Evolutionary conservation across 2,329 filamentous ascomycete species (phyloP).

Genomic region (Blastomyces gilchristii): DNA sequence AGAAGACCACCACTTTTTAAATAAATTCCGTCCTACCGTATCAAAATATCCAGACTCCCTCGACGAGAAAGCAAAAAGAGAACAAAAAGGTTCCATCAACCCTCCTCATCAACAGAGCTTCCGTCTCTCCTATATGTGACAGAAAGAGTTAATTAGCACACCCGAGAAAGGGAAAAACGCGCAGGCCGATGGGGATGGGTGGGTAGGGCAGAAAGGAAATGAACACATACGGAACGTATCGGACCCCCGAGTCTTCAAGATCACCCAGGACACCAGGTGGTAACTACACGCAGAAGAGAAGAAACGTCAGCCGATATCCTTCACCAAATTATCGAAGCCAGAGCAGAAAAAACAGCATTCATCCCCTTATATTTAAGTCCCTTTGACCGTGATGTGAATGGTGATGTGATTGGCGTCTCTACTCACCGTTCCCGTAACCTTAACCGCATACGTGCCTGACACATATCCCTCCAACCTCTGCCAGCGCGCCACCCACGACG

Average conservation of each 20-base stretch:
- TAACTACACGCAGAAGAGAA: conserved; percentile 29
- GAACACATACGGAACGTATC: conserved; percentile 47
- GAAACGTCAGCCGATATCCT: conserved; percentile 1
- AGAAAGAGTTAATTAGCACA: neutral
- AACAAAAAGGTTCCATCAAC: conserved; percentile 15
- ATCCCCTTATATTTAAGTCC: neutral
- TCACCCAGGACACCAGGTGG: conserved; percentile 48
- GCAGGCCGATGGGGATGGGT: neutral
- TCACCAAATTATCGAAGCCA: neutral
- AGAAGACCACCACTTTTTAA: neutral
- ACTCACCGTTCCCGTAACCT: conserved; percentile 70
- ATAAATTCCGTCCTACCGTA: neutral
- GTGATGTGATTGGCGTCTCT: neutral
- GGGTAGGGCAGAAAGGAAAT: neutral
- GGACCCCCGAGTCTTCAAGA: conserved; percentile 50
- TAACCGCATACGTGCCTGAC: conserved; percentile 82
- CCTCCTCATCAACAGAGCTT: conserved; percentile 37
- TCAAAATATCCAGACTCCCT: neutral
- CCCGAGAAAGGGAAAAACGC: neutral
- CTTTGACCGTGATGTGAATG: neutral
- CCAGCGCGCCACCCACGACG: conserved; percentile 94
- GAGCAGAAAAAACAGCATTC: neutral
- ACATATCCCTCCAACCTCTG: conserved; percentile 84
- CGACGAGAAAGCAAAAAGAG: neutral
- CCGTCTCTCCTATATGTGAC: conserved; percentile 33